Evolutionary conservation across 768 basidiomycete genomes (phyloP).

Genomic region (Tylopilus rubrobrunneus): DNA sequence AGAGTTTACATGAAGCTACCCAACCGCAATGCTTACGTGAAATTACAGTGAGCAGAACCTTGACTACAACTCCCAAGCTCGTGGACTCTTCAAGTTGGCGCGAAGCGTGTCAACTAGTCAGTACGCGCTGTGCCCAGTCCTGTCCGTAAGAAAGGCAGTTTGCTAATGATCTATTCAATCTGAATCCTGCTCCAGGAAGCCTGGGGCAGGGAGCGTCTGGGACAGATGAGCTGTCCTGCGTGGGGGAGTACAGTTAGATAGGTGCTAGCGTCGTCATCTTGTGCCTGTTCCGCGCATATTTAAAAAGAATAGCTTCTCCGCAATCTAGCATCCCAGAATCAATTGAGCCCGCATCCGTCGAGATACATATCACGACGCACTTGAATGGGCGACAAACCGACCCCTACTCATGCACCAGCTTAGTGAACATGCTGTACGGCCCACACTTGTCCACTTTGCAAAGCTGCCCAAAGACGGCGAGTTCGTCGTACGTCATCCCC

Average conservation of each 20-base stretch:
- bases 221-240: no score
- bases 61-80: neutral
- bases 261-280: no score
- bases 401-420: slow-evolving; percentile 93
- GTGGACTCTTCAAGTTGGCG: neutral
- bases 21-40: slow-evolving; percentile 1
- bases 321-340: no score
- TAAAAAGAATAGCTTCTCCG: no score
- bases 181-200: no score
- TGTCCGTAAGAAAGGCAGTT: neutral
- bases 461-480: slow-evolving; percentile 88
- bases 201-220: no score
- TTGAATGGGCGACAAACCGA: slow-evolving; percentile 76
- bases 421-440: slow-evolving; percentile 96
- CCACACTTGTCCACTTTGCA: slow-evolving; percentile 97
- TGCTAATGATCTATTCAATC: neutral
- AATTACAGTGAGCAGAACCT: slow-evolving; percentile 13
- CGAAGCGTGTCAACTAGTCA: neutral
- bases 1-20: neutral
- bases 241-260: no score
- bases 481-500: slow-evolving; percentile 99
- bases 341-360: no score
- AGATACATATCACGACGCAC: slow-evolving; percentile 33
- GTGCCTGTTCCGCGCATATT: no score
- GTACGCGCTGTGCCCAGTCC: neutral